Evolutionary conservation across 768 basidiomycete species (phyloP).

Genomic region (Leccinum aurantiacum): DNA sequence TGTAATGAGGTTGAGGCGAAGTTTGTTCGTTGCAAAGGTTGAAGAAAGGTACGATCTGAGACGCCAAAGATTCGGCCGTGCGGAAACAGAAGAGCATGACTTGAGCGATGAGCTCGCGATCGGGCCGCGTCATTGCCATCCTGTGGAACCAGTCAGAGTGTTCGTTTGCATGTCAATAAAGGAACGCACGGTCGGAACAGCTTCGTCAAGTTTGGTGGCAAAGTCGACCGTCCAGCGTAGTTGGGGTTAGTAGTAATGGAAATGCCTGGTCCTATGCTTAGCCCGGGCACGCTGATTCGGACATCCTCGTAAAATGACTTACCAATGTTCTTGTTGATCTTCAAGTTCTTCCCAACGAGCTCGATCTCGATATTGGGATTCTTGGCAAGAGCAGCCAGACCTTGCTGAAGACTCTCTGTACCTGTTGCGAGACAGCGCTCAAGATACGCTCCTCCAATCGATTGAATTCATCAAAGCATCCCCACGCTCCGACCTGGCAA

Average conservation of each 20-base stretch:
- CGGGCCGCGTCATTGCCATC: constrained; percentile 99
- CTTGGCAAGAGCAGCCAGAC: constrained; percentile 76
- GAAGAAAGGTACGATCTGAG: constrained; percentile 99
- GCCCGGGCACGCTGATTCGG: neutral
- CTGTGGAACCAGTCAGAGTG: constrained; percentile 39
- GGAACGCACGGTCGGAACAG: constrained; percentile 74
- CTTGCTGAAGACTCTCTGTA: constrained; percentile 95
- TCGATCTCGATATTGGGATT: constrained; percentile 92
- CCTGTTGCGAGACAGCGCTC: constrained; percentile 97
- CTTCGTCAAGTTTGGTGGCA: constrained; percentile 87
- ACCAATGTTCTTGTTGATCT: constrained; percentile 94
- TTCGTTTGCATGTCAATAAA: neutral
- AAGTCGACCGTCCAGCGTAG: constrained; percentile 93
- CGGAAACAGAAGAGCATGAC: constrained; percentile 99
- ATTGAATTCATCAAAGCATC: constrained; percentile 97
- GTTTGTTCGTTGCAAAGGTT: constrained; percentile 97
- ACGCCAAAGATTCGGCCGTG: constrained; percentile 94
- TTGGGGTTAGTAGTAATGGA: constrained; percentile 99
- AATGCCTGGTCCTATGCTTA: constrained; percentile 58
- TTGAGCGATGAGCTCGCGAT: constrained; percentile 97
- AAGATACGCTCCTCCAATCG: constrained; percentile 97
- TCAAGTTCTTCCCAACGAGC: constrained; percentile 90
- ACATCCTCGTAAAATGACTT: constrained; percentile 6
- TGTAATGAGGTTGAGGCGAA: constrained; percentile 97
- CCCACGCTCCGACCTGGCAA: constrained; percentile 99